Evolutionary conservation across 306 rosid species (phyloP), one percentile per base, ranked within the genome.

Genomic region (Cicer cuneatum): DNA sequence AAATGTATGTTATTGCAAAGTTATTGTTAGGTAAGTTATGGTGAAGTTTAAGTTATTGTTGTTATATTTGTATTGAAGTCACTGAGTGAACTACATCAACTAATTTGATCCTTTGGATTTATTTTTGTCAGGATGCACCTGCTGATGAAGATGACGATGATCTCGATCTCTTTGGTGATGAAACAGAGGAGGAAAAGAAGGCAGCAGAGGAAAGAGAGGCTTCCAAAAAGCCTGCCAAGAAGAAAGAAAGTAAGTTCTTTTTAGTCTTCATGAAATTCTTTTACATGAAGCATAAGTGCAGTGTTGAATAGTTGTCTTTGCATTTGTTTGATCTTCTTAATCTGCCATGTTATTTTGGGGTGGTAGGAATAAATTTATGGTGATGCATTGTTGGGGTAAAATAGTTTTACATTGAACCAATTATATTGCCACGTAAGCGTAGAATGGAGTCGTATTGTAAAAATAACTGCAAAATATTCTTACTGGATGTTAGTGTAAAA

Each of bases 101-200:
- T 77, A 42, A 76, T 35, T 43, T 46, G 40, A 54, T 75, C 21
- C 5, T 35, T 71, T 7, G 53, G 16, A 59, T 49, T 9, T 41
- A 14, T 77, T 19, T 61, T 61, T 66, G 16, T 46, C 80, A 89
- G 97, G 95, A 18, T 70, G 92, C 87, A 33, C 61, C 87, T 39
- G 91, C 80, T 4, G 92, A 42, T 11, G 75, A 81, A 5, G 92
- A 84, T 10, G 96, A 88, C 70, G 97, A 92, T 37, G 98, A 92
- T 81, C 82, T 92, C 16, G 98, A 88, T 69, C 98, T 92, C 83
- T 92, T 92, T 19, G 98, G 94, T 41, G 96, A 92, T 57, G 98
- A 92, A 83, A 92, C 98, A 2, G 98, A 92, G 81, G 96, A 92
- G 43, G 98, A 92, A 18, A 90, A 90, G 92, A 87, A 87, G 78